Evolutionary conservation across 1,284 basidiomycete species (phyloP).

Genomic region (Cutaneotrichosporon sp.): DNA sequence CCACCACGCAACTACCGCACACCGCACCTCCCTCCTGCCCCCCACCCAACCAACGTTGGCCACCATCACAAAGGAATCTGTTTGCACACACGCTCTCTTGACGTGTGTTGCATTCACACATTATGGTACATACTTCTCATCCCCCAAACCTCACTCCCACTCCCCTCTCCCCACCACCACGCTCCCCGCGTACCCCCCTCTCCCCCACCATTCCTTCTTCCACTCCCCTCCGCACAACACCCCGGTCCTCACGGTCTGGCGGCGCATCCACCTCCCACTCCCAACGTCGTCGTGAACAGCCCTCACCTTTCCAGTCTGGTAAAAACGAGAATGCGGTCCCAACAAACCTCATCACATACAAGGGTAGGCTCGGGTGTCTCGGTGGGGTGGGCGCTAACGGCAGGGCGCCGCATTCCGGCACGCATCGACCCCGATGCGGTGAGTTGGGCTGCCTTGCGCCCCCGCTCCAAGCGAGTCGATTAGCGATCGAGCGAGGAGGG

Average conservation of each 20-base stretch:
- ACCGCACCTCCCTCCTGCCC: not conserved
- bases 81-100: not conserved
- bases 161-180: conserved; percentile 1
- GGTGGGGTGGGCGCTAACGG: not conserved
- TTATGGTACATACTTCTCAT: conserved; percentile 19
- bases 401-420: conserved; percentile 47
- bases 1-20: not conserved
- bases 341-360: conserved; percentile 48
- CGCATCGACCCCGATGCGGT: conserved; percentile 51
- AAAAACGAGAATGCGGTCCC: conserved; percentile 44
- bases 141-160: conserved; percentile 4
- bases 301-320: conserved; percentile 27
- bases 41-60: not conserved
- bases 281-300: conserved; percentile 8
- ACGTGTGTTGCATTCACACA: conserved; percentile 5
- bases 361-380: conserved; percentile 28
- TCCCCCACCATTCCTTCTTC: not conserved
- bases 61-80: not conserved
- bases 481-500: no score
- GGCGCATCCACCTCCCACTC: conserved; percentile 5
- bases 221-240: conserved; percentile 3
- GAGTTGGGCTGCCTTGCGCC: no score
- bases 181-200: not conserved
- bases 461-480: no score
- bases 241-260: conserved; percentile 8